These are phyloP conservation scores for Mycena chlorophos DNA, from an alignment of 768 basidiomycete species.

Conservation along the genomic window DNA sequence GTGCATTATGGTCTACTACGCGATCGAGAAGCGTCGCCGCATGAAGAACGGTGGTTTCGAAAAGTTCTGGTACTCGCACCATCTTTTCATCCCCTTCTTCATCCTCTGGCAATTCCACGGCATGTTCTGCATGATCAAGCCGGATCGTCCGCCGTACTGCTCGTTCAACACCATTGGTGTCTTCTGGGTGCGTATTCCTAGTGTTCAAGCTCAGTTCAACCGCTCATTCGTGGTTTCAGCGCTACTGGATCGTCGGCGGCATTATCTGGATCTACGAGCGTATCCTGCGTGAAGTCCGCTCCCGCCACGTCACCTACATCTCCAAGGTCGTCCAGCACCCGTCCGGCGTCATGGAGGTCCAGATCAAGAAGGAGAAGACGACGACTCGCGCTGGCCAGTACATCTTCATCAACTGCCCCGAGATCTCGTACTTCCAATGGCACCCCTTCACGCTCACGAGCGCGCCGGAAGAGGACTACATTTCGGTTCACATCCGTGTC, in stretches of 20 bases:
- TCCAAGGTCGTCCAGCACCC: constrained; percentile 96
- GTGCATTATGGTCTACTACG: constrained; percentile 81
- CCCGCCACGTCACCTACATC: constrained; percentile 88
- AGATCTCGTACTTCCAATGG: constrained; percentile 95
- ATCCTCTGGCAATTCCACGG: constrained; percentile 93
- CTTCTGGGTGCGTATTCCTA: constrained; percentile 78
- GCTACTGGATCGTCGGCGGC: constrained; percentile 89
- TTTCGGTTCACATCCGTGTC: constrained; percentile 90
- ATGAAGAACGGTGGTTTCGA: constrained; percentile 66
- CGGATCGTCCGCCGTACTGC: constrained; percentile 87
- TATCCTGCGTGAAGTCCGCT: constrained; percentile 87
- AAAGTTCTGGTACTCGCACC: constrained; percentile 86
- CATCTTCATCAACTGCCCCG: constrained; percentile 89
- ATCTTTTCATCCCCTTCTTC: constrained; percentile 93
- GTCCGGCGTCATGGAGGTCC: constrained; percentile 89
- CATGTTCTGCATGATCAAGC: constrained; percentile 96
- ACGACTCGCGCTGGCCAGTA: constrained; percentile 86
- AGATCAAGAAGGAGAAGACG: constrained; percentile 96
- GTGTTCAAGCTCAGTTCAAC: constrained; percentile 4
- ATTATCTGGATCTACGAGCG: constrained; percentile 86
- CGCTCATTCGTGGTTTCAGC: constrained; percentile 42
- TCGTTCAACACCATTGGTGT: constrained; percentile 84
- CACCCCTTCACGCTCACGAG: constrained; percentile 97
- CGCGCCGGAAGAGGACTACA: constrained; percentile 94
- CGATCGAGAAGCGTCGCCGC: constrained; percentile 77